Evolutionary conservation across 306 rosid species (phyloP), one percentile per base, ranked within the genome.

Genomic region (Quillaja saponaria): DNA sequence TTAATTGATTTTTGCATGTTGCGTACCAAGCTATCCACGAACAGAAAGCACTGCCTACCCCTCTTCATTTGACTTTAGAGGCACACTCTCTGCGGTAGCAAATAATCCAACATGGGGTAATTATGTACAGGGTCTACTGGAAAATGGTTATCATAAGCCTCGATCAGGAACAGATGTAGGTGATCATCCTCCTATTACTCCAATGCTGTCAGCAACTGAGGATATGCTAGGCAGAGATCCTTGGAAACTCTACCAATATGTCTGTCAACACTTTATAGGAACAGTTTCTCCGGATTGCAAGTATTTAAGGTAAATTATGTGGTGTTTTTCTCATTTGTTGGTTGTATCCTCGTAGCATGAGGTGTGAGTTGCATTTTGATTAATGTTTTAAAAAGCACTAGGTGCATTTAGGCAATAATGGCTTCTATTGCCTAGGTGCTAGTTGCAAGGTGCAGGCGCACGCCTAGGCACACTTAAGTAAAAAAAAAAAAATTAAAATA

Each of bases 181-280:
- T 35, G 98, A 91, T 62, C 98, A 91, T 86, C 98, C 98, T 64
- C 98, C 98, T 38, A 76, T 91, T 53, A 91, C 98, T 56, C 98
- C 98, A 61, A 86, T 91, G 92, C 66, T 39, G 71, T 79, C 84
- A 55, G 90, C 92, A 55, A 67, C 92, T 35, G 98, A 91, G 76
- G 90, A 86, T 78, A 77, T 77, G 85, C 81, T 91, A 7, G 95
- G 77, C 15, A 84, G 66, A 34, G 98, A 91, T 81, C 83, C 96
- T 77, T 91, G 98, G 96, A 88, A 83, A 77, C 64, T 91, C 42
- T 91, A 91, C 63, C 90, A 86, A 75, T 91, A 91, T 61, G 81
- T 91, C 65, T 91, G 98, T 72, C 89, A 86, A 60, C 90, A 88
- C 74, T 91, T 91, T 78, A 73, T 91, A 52, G 98, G 98, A 50